phyloP scores from a whole-genome alignment of 2,329 filamentous ascomycete species.

The Aspergillus novoparasiticus region DNA sequence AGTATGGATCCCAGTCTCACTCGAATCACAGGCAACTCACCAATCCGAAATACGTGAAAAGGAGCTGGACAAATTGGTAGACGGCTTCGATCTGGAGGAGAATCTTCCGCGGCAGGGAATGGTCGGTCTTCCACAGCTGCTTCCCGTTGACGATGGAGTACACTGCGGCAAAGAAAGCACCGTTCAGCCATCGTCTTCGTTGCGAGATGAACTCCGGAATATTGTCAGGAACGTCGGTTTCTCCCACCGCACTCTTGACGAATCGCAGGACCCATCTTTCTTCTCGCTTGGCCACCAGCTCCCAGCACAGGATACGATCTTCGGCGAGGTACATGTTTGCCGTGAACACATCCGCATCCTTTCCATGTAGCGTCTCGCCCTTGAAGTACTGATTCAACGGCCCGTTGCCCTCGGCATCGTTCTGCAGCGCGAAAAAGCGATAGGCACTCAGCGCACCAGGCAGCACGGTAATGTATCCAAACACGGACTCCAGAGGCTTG shows the following conservation, averaged over 20 bases:
- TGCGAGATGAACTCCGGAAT: slow-evolving; percentile 96
- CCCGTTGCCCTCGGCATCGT: slow-evolving; percentile 92
- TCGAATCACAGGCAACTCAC: slow-evolving; percentile 31
- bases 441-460: slow-evolving; percentile 95
- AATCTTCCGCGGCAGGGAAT: slow-evolving; percentile 84
- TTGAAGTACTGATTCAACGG: slow-evolving; percentile 99
- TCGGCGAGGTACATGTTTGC: slow-evolving; percentile 99
- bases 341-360: slow-evolving; percentile 95
- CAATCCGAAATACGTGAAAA: slow-evolving; percentile 97
- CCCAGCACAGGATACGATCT: slow-evolving; percentile 98
- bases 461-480: slow-evolving; percentile 96
- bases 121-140: slow-evolving; percentile 91
- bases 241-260: slow-evolving; percentile 92
- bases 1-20: background rate
- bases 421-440: slow-evolving; percentile 92
- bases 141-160: slow-evolving; percentile 95
- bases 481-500: slow-evolving; percentile 94
- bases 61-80: slow-evolving; percentile 87
- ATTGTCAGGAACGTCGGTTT: slow-evolving; percentile 93
- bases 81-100: slow-evolving; percentile 92
- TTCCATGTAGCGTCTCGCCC: slow-evolving; percentile 93
- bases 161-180: slow-evolving; percentile 96
- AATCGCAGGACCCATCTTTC: slow-evolving; percentile 98
- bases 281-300: slow-evolving; percentile 90
- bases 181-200: slow-evolving; percentile 94